A percentile compares a stretch with the other conserved stretches of the same genome.
Evolutionary conservation across 139 green algal species (phyloP).

Genomic region (Tetradesmus obliquus): DNA sequence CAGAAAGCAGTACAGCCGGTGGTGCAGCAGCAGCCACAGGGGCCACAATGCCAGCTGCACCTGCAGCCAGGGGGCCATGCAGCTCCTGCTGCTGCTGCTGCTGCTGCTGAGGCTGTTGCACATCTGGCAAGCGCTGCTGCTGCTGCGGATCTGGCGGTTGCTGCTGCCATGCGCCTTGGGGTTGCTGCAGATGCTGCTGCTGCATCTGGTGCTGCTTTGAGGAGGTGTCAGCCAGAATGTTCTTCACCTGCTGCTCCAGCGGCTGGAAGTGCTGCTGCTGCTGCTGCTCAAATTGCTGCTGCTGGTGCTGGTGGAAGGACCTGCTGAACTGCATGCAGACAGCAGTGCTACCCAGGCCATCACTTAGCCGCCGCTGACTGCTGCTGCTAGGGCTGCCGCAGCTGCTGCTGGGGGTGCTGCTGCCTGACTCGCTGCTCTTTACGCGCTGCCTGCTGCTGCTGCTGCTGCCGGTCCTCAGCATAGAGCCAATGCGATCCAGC

Average conservation of each 20-base stretch:
- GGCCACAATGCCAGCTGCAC: not conserved
- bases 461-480: not conserved
- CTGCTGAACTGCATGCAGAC: not conserved
- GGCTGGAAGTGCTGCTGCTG: not conserved
- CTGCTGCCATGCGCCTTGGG: not conserved
- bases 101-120: not conserved
- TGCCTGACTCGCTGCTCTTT: not conserved
- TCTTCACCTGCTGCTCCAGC: slow-evolving; percentile 5
- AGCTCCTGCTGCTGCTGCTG: not conserved
- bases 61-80: not conserved
- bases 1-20: not conserved
- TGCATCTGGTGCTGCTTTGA: not conserved
- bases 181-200: not conserved
- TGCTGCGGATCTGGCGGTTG: not conserved
- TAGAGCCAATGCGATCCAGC: not conserved
- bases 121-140: not conserved
- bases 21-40: not conserved
- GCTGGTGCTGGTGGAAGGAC: not conserved
- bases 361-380: slow-evolving; percentile 14
- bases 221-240: not conserved
- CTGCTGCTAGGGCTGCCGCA: not conserved
- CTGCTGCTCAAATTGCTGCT: not conserved
- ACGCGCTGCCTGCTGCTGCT: not conserved
- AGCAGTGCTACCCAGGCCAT: not conserved
- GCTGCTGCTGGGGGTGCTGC: not conserved